phyloP scores from a whole-genome alignment of 805 yeast species.

The Tetrapisispora taiwanensis region DNA sequence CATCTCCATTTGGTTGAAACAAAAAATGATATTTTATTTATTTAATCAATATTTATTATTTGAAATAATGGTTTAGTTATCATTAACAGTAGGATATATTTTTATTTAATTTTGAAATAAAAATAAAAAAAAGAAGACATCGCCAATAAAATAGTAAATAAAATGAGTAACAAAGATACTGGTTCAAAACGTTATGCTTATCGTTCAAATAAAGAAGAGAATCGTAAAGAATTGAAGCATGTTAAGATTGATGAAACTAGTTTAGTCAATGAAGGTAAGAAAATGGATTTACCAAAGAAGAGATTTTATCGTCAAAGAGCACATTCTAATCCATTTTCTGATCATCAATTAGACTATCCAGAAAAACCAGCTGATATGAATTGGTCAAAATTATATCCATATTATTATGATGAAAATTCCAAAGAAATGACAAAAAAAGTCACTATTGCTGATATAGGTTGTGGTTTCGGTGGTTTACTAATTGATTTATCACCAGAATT shows the following conservation, averaged over 20 bases:
- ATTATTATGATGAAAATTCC: constrained; percentile 33
- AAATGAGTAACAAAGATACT: constrained; percentile 10
- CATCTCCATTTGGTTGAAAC: neutral
- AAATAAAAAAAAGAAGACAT: neutral
- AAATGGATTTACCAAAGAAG: constrained; percentile 60
- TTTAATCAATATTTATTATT: no score
- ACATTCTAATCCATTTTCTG: constrained; percentile 94
- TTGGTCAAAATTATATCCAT: constrained; percentile 73
- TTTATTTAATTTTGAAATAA: neutral
- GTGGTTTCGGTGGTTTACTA: constrained; percentile 92
- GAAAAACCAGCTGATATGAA: constrained; percentile 71
- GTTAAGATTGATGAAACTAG: constrained; percentile 35
- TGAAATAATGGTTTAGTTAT: no score
- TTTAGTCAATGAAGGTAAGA: constrained; percentile 6
- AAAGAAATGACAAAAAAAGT: constrained; percentile 43
- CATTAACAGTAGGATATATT: no score
- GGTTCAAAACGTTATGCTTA: constrained; percentile 32
- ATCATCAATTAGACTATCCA: constrained; percentile 87
- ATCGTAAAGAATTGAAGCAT: constrained; percentile 38
- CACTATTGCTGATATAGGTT: constrained; percentile 91
- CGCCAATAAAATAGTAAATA: no score
- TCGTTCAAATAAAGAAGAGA: constrained; percentile 39
- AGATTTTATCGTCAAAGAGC: constrained; percentile 93
- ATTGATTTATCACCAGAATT: constrained; percentile 70
- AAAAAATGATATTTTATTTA: neutral